These are phyloP conservation scores for Baorangia bicolor DNA, from an alignment of 768 basidiomycete species.

Conservation along the genomic window DNA sequence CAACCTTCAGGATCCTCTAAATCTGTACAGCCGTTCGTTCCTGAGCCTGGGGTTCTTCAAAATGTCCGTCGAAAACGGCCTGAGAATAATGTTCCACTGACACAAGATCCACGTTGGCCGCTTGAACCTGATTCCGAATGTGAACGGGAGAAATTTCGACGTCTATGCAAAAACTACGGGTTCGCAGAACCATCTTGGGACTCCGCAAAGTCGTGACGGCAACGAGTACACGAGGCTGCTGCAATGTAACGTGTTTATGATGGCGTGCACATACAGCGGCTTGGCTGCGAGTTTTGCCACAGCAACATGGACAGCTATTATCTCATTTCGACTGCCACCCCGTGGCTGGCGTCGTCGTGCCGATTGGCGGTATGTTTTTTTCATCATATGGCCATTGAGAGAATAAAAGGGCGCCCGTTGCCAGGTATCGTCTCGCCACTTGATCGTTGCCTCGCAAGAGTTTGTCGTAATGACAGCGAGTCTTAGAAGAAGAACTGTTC, in stretches of 20 bases:
- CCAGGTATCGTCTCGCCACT: not conserved
- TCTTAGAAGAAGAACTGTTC: not conserved
- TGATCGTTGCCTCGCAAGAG: not conserved
- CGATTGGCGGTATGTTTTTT: conserved; percentile 5
- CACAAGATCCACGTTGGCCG: conserved; percentile 7
- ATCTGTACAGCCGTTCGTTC: conserved; percentile 13
- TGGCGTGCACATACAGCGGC: conserved; percentile 14
- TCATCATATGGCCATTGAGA: not conserved
- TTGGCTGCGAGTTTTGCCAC: conserved; percentile 9
- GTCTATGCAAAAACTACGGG: not conserved
- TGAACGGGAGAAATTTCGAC: not conserved
- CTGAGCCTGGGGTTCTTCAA: conserved; percentile 6
- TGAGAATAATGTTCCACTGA: conserved; percentile 16
- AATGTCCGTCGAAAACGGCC: not conserved
- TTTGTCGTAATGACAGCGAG: not conserved
- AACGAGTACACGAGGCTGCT: conserved; percentile 25
- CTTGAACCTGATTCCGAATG: conserved; percentile 3
- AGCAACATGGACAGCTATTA: conserved; percentile 6
- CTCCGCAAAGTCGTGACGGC: conserved; percentile 22
- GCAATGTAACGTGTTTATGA: conserved; percentile 18
- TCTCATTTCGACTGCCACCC: conserved; percentile 17
- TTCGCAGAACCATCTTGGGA: conserved; percentile 10
- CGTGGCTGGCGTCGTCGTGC: not conserved
- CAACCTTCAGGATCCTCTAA: conserved; percentile 9
- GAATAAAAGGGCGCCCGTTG: not conserved